These are phyloP conservation scores for Heliocybe sulcata DNA, from an alignment of 1,284 basidiomycete genomes.

Conservation along the genomic window DNA sequence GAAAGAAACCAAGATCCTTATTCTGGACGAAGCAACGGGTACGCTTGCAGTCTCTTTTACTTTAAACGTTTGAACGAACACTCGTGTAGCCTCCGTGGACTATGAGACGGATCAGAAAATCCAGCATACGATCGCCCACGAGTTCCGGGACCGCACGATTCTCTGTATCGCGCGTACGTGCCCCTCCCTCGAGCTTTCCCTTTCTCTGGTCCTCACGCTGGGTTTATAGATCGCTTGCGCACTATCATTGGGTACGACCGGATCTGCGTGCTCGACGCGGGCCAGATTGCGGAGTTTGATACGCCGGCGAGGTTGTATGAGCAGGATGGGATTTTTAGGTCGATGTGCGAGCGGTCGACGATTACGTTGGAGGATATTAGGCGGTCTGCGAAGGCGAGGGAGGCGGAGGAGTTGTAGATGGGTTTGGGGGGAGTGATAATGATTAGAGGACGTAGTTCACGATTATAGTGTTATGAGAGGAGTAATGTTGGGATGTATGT, in stretches of 20 bases:
- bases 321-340: conserved; percentile 56
- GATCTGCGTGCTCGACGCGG: conserved; percentile 71
- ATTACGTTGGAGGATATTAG: conserved; percentile 64
- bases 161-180: conserved; percentile 71
- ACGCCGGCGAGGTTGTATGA: conserved; percentile 63
- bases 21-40: conserved; percentile 74
- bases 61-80: conserved; percentile 5
- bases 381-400: conserved; percentile 25
- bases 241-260: conserved; percentile 73
- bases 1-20: conserved; percentile 69
- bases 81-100: conserved; percentile 56
- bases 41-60: conserved; percentile 3
- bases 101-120: conserved; percentile 83
- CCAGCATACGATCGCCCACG: conserved; percentile 78
- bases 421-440: no score
- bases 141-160: conserved; percentile 77
- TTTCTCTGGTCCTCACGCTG: neutral
- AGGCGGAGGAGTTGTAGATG: neutral
- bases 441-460: no score
- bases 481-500: neutral
- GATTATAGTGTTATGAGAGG: no score
- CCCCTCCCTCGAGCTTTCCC: neutral
- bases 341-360: conserved; percentile 67
- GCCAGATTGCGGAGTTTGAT: conserved; percentile 64
- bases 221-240: conserved; percentile 51